Base-by-base conservation (phyloP, 805 yeast genomes). In the Cyberlindnera xylosilytica region DNA sequence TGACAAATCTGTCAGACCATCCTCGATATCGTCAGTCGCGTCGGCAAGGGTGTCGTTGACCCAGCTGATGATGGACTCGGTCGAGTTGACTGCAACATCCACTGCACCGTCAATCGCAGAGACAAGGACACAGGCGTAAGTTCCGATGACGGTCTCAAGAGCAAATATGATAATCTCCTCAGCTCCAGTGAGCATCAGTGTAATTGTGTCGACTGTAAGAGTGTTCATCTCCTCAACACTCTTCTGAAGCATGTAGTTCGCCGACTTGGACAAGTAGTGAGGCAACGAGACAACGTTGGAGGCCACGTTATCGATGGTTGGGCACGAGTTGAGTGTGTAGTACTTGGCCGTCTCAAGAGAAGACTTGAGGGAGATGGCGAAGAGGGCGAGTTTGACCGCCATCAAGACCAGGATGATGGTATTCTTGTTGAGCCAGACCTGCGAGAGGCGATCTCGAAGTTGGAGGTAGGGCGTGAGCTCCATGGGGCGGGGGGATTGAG, bases 71-170 rank as follows among this genome's bases (percentile, higher is more conserved):
- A 87, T 66, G 1, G 73, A 57, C 52, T 83, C 86, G 0, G 95
- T 80, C 1, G 87, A 76, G 56, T 86, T 83, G 1, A 86, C 60
- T 0, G 95, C 95, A 23, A 80, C 78, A 50, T 78, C 79, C 1
- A 81, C 83, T 0, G 86, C 74, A 3, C 90, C 87, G 53, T 78
- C 81, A 6, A 90, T 69, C 0, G 89, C 78, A 5, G 93, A 81
- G 0, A 85, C 78, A 12, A 88, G 60, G 12, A 93, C 67, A 61
- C 99, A 93, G 0, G 84, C 82, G 62, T 87, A 87, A 0, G 98
- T 93, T 0, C 97, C 98, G 2, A 89, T 61, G 36, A 84, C 76
- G 49, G 91, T 53, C 24, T 89, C 88, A 8, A 91, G 64, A 7
- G 78, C 66, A 56, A 91, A 87, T 4, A 78, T 56, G 0, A 87